phyloP scores from a whole-genome alignment of 768 basidiomycete species.

The Tremella fuciformis region DNA sequence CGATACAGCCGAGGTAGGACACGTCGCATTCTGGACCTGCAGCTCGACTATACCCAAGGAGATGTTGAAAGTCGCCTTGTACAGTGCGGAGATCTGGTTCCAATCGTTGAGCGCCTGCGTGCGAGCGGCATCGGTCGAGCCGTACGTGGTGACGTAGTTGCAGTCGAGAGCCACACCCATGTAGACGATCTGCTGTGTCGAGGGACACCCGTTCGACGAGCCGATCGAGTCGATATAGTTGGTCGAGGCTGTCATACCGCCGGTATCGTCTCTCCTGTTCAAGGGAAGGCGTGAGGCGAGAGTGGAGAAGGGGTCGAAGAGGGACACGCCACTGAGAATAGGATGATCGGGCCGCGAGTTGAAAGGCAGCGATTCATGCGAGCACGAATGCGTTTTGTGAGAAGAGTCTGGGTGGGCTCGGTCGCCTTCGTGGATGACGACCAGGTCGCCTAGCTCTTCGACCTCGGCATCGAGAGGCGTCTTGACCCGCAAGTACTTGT shows the following conservation, averaged over 20 bases:
- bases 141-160: conserved; percentile 67
- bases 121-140: conserved; percentile 65
- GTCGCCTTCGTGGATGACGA: conserved; percentile 75
- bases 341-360: conserved; percentile 61
- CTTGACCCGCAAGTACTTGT: conserved; percentile 67
- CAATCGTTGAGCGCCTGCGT: conserved; percentile 71
- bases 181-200: conserved; percentile 66
- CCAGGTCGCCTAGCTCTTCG: conserved; percentile 56
- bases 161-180: conserved; percentile 90
- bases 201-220: conserved; percentile 67
- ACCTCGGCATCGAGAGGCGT: conserved; percentile 54
- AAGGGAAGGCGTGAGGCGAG: neutral
- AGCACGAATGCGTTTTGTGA: conserved; percentile 60
- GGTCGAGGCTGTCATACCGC: conserved; percentile 35
- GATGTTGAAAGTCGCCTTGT: conserved; percentile 72
- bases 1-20: conserved; percentile 60
- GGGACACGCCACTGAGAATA: conserved; percentile 27
- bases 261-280: conserved; percentile 28
- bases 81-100: conserved; percentile 58
- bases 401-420: conserved; percentile 56
- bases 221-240: conserved; percentile 73
- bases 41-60: conserved; percentile 79
- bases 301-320: neutral
- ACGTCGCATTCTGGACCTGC: conserved; percentile 66
- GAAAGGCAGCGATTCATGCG: conserved; percentile 67